Conservation (phyloP, 768 basidiomycete species). For the Chalciporus chontae region DNA sequence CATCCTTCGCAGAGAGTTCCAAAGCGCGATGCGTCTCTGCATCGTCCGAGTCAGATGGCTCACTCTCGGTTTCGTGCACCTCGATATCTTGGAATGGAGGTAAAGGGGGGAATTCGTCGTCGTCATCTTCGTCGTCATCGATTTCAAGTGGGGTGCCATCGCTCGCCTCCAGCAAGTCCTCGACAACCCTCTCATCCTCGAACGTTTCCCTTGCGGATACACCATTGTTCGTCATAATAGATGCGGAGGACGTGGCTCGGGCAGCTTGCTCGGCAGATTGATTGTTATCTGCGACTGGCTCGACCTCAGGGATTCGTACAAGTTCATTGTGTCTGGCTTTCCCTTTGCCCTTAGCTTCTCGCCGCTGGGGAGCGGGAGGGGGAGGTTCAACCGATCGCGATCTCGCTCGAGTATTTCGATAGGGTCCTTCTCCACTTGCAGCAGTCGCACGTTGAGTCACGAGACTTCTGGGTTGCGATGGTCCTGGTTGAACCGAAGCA, state of each 20-base stretch:
- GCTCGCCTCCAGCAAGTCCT: conserved; percentile 18
- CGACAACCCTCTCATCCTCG: conserved; percentile 23
- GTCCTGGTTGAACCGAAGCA: conserved; percentile 12
- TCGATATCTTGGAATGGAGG: conserved; percentile 12
- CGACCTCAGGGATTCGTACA: conserved; percentile 8
- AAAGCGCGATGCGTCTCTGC: conserved; percentile 24
- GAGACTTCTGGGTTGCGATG: conserved; percentile 1
- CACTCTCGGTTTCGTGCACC: neutral
- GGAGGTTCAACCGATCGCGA: conserved; percentile 22
- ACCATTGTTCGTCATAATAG: neutral
- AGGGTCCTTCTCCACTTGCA: conserved; percentile 3
- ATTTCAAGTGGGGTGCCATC: neutral
- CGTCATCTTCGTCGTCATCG: neutral
- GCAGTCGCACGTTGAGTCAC: neutral
- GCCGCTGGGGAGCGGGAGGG: neutral
- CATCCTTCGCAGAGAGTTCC: neutral
- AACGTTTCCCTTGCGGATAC: conserved; percentile 7
- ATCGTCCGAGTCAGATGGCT: conserved; percentile 29
- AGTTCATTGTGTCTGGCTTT: conserved; percentile 4
- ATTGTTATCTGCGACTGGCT: neutral
- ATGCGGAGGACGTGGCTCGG: neutral
- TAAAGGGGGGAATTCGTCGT: neutral
- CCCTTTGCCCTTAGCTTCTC: conserved; percentile 1
- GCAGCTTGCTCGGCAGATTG: neutral
- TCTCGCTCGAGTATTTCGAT: conserved; percentile 19